Evolutionary conservation across 306 rosid genomes (phyloP).

Genomic region (Cicer pinnatifidum): DNA sequence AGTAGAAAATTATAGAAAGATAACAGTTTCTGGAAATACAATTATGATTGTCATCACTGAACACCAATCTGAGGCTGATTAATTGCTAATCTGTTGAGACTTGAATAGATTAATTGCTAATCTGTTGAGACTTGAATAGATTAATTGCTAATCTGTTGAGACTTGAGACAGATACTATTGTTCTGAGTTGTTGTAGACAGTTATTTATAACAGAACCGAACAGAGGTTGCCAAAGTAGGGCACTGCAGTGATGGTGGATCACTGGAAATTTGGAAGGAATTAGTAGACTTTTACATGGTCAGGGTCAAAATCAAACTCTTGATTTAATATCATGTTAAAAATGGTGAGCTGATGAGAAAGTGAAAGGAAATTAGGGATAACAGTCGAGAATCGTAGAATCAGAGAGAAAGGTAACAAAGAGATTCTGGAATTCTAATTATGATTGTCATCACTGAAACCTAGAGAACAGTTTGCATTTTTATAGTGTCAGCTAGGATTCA

Average conservation of each 20-base stretch:
- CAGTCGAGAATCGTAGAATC: neutral
- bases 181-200: neutral
- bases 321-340: neutral
- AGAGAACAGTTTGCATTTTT: neutral
- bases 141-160: neutral
- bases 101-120: neutral
- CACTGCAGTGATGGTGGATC: neutral
- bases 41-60: neutral
- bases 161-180: neutral
- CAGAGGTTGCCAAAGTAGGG: neutral
- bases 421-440: neutral
- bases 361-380: neutral
- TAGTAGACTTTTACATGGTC: neutral
- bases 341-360: constrained; percentile 1
- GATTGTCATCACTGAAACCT: neutral
- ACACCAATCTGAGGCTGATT: neutral
- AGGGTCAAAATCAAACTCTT: neutral
- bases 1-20: neutral
- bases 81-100: neutral
- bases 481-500: neutral
- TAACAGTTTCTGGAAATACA: neutral
- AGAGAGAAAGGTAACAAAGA: neutral
- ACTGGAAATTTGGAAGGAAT: neutral
- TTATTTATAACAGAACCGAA: neutral
- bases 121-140: neutral